A percentile compares a stretch with the other conserved stretches of the same genome.
Conservation (phyloP, 2,329 filamentous ascomycete genomes). For the Anthostomella pinea region DNA sequence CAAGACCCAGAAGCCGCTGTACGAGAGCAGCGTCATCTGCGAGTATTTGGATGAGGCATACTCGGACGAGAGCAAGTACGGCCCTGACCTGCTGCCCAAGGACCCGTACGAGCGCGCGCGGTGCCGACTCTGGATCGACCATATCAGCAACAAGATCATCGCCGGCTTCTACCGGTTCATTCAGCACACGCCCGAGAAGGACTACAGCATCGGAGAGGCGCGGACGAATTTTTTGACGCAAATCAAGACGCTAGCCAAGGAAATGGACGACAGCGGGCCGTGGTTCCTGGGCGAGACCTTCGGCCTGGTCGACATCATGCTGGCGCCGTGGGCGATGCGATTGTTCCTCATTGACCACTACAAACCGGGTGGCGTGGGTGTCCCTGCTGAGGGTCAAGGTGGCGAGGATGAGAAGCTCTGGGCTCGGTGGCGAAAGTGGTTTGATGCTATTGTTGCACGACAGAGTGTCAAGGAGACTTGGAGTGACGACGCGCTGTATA, state of each 20-base stretch:
- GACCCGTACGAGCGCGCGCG: slow-evolving; percentile 64
- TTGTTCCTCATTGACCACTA: slow-evolving; percentile 75
- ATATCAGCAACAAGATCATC: slow-evolving; percentile 63
- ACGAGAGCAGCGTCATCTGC: slow-evolving; percentile 69
- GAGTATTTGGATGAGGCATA: slow-evolving; percentile 76
- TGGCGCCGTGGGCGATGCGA: slow-evolving; percentile 71
- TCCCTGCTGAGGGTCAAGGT: slow-evolving; percentile 33
- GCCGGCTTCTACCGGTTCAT: slow-evolving; percentile 65
- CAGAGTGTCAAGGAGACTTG: slow-evolving; percentile 65
- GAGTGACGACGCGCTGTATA: slow-evolving; percentile 65
- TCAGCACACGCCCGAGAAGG: slow-evolving; percentile 51
- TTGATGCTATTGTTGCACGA: slow-evolving; percentile 54
- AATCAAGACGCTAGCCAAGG: slow-evolving; percentile 57
- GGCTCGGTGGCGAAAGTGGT: slow-evolving; percentile 65
- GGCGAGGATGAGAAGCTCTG: slow-evolving; percentile 54
- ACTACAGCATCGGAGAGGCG: slow-evolving; percentile 49
- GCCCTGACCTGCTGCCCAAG: slow-evolving; percentile 52
- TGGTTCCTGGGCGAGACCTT: slow-evolving; percentile 66
- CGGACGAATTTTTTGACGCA: slow-evolving; percentile 56
- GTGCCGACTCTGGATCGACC: slow-evolving; percentile 72
- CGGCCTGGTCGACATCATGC: slow-evolving; percentile 65
- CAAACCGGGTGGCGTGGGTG: slow-evolving; percentile 54
- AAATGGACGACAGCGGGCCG: slow-evolving; percentile 57
- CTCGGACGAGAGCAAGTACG: slow-evolving; percentile 38
- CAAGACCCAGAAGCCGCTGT: slow-evolving; percentile 54